Conservation (phyloP, 2,329 filamentous ascomycete species). For the Biscogniauxia marginata region DNA sequence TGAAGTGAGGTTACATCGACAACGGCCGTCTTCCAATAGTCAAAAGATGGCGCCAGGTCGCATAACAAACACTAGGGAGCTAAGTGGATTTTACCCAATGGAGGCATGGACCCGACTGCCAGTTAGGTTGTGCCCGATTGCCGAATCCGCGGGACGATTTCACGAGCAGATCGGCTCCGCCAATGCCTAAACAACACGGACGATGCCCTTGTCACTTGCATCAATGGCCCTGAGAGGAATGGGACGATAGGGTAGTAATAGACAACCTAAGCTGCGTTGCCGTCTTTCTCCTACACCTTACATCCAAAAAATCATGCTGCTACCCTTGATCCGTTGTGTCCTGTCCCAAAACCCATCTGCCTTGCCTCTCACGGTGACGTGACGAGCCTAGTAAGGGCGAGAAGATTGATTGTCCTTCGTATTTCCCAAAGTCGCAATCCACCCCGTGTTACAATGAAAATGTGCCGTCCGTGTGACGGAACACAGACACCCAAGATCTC, state of each 20-base stretch:
- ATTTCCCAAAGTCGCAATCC: conserved; percentile 22
- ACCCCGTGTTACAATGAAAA: conserved; percentile 20
- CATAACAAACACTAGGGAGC: conserved; percentile 11
- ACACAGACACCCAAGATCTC: conserved; percentile 19
- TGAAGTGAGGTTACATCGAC: conserved; percentile 22
- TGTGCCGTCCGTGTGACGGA: conserved; percentile 20
- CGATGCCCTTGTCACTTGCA: conserved; percentile 17
- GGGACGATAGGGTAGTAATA: not conserved
- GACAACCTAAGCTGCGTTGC: not conserved
- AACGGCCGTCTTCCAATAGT: conserved; percentile 11
- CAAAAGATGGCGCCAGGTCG: conserved; percentile 21
- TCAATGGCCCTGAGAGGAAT: conserved; percentile 2
- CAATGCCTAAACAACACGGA: conserved; percentile 20
- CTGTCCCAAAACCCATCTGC: conserved; percentile 8
- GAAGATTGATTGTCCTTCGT: conserved; percentile 12
- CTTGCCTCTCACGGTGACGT: conserved; percentile 7
- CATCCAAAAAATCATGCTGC: not conserved
- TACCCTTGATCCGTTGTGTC: conserved; percentile 14
- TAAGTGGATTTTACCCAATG: conserved; percentile 25
- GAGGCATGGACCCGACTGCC: conserved; percentile 27
- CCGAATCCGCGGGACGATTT: conserved; percentile 28
- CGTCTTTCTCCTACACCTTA: not conserved
- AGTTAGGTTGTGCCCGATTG: conserved; percentile 29
- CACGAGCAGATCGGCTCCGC: conserved; percentile 30
- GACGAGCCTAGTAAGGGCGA: conserved; percentile 3